Evolutionary conservation across 2,329 filamentous ascomycete species (phyloP), one percentile per base, ranked within the genome.

Genomic region (Xylaria sp.): DNA sequence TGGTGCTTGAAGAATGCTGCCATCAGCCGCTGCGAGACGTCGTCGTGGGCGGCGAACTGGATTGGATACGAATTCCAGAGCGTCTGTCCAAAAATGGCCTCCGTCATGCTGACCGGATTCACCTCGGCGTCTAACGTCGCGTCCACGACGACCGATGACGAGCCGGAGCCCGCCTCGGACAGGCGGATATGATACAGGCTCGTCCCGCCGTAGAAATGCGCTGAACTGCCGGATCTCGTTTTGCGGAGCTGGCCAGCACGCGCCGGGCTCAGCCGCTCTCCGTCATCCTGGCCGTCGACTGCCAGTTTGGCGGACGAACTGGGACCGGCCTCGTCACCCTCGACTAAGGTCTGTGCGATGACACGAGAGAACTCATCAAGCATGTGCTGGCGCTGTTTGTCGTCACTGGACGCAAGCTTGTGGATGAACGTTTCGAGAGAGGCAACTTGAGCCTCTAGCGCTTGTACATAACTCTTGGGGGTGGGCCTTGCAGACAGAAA

Each of bases 161-260:
- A 39, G 19, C 47, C 19, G 12, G 69, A 55, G 21, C 47, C 50
- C 17, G 73, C 32, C 71, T 76, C 48, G 75, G 76, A 24, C 73
- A 79, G 64, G 76, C 82, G 71, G 45, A 80, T 78, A 34, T 80
- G 82, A 66, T 84, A 83, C 19, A 84, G 78, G 68, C 83, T 85
- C 17, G 83, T 85, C 17, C 82, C 79, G 7, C 84, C 83, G 73
- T 83, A 85, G 75, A 85, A 85, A 65, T 84, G 82, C 3, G 81
- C 76, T 5, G 80, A 78, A 47, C 79, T 81, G 19, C 81, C 80
- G 47, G 79, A 78, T 56, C 75, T 74, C 6, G 77, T 74, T 65
- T 78, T 80, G 39, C 79, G 77, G 56, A 83, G 75, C 19, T 82
- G 80, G 4, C 82, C 79, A 27, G 81, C 75, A 30, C 76, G 72